Conservation (phyloP, 148 eudicot genomes). For the Silene conica region DNA sequence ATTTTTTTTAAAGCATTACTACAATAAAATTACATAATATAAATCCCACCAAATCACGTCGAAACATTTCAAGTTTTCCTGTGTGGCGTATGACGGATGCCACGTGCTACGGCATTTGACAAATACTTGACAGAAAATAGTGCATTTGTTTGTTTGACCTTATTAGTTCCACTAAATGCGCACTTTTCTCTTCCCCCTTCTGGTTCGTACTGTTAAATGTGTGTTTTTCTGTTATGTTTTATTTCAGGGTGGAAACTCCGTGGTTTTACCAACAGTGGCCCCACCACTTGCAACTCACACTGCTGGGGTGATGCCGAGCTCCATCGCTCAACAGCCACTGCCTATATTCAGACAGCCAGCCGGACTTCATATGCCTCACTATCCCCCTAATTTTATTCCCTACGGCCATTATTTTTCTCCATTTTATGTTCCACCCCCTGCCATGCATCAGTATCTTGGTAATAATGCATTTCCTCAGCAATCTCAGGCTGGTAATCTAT, state of each 20-base stretch:
- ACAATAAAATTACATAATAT: too few species aligned
- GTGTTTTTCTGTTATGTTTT: neutral
- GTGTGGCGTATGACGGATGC: neutral
- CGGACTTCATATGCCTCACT: constrained; percentile 74
- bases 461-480: constrained; percentile 68
- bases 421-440: constrained; percentile 57
- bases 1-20: too few species aligned
- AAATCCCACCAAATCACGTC: neutral
- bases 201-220: neutral
- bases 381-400: constrained; percentile 64
- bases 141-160: neutral
- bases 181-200: neutral
- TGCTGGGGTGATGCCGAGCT: constrained; percentile 60
- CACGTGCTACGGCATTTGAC: too few species aligned
- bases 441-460: constrained; percentile 67
- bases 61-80: too few species aligned
- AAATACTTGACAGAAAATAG: neutral
- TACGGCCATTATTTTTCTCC: constrained; percentile 72
- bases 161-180: neutral
- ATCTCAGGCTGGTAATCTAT: constrained; percentile 56
- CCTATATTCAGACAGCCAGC: constrained; percentile 71
- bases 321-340: constrained; percentile 67
- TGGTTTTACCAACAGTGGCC: constrained; percentile 43
- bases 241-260: constrained; percentile 62
- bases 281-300: constrained; percentile 60